phyloP scores from a whole-genome alignment of 306 rosid genomes.

The Arachis stenosperma region DNA sequence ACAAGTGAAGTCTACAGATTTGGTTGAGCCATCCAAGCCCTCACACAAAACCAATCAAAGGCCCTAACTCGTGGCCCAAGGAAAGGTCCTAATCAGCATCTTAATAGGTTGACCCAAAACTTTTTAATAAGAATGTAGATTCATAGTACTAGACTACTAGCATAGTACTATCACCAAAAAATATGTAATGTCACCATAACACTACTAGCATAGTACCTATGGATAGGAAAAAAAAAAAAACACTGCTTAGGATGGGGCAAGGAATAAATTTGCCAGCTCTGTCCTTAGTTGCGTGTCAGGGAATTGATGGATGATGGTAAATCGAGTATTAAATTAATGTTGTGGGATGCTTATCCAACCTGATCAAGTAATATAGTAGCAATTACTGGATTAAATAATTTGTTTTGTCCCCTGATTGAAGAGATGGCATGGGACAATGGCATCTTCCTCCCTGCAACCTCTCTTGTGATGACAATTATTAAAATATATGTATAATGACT shows the following conservation, averaged over 20 bases:
- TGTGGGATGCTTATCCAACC: slow-evolving; percentile 28
- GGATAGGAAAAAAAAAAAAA: too few relatives aligned
- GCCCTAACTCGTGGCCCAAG: too few relatives aligned
- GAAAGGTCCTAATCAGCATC: too few relatives aligned
- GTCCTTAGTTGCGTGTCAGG: slow-evolving; percentile 8
- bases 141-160: too few relatives aligned
- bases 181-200: too few relatives aligned
- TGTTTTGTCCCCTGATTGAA: slow-evolving; percentile 30
- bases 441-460: slow-evolving; percentile 20
- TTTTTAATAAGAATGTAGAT: too few relatives aligned
- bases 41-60: too few relatives aligned
- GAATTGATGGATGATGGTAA: background rate
- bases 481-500: slow-evolving; percentile 14
- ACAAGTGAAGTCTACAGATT: background rate
- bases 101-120: too few relatives aligned
- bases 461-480: slow-evolving; percentile 24
- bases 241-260: background rate
- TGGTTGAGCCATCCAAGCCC: too few relatives aligned
- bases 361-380: background rate
- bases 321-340: slow-evolving; percentile 4
- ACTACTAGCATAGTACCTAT: too few relatives aligned
- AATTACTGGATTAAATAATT: slow-evolving; percentile 22
- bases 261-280: background rate
- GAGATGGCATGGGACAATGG: slow-evolving; percentile 34
- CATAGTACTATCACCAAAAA: too few relatives aligned